Percentiles rank a stretch among this genome's conserved stretches.
These are phyloP conservation scores for Neonothopanus nambi DNA, from an alignment of 1,284 basidiomycete genomes.

Conservation along the genomic window DNA sequence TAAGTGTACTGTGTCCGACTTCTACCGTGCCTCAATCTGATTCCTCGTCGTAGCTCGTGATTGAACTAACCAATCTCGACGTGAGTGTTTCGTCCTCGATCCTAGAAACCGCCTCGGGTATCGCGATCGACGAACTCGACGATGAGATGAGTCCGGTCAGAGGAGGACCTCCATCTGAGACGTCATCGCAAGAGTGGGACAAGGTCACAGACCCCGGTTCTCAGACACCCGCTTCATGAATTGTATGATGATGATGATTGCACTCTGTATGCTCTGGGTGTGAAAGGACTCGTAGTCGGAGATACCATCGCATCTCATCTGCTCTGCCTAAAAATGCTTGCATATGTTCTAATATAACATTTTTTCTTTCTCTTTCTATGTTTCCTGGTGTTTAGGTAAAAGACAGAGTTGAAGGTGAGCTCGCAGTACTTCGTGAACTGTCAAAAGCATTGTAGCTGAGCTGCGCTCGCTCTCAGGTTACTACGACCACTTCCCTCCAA, in stretches of 20 bases:
- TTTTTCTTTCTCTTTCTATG: slow-evolving; percentile 31
- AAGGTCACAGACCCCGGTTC: slow-evolving; percentile 72
- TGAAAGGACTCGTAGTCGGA: slow-evolving; percentile 12
- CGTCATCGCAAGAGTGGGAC: slow-evolving; percentile 87
- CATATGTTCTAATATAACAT: slow-evolving; percentile 67
- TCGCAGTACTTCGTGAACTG: slow-evolving; percentile 24
- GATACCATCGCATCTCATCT: slow-evolving; percentile 22
- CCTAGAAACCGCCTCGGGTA: slow-evolving; percentile 27
- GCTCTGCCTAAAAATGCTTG: slow-evolving; percentile 25
- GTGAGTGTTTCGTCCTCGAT: slow-evolving; percentile 68
- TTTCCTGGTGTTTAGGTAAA: slow-evolving; percentile 50
- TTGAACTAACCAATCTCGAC: slow-evolving; percentile 87
- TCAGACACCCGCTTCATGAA: slow-evolving; percentile 45
- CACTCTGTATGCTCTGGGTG: slow-evolving; percentile 10
- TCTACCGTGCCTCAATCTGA: slow-evolving; percentile 8
- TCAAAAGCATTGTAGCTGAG: slow-evolving; percentile 30
- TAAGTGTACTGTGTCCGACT: slow-evolving; percentile 30
- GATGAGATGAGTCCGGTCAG: slow-evolving; percentile 58
- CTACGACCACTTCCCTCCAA: slow-evolving; percentile 71
- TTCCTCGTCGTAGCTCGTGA: slow-evolving; percentile 59
- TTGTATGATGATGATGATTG: slow-evolving; percentile 25
- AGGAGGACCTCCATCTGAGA: slow-evolving; percentile 72
- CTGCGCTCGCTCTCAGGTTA: slow-evolving; percentile 54
- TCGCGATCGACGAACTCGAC: slow-evolving; percentile 34
- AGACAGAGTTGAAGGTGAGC: slow-evolving; percentile 75